Evolutionary conservation across 2,329 filamentous ascomycete genomes (phyloP), one percentile per base, ranked within the genome.

Genomic region (Penicillium sp.): DNA sequence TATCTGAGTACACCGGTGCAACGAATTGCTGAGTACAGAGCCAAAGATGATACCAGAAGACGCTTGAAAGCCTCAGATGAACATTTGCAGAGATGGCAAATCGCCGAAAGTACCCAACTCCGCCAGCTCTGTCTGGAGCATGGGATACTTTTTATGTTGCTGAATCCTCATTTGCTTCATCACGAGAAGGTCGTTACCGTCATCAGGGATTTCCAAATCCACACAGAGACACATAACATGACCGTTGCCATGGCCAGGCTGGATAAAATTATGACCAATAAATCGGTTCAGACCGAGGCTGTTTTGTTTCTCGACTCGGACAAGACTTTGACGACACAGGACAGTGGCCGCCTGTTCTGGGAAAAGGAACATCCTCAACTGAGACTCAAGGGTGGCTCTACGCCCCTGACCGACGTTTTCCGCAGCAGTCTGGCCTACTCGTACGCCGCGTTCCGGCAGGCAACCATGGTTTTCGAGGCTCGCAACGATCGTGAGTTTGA

Each of bases 251-350:
- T 66, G 18, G 48, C 31, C 0, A 56, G 33, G 11, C 51, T 81
- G 0, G 73, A 78, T 28, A 33, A 63, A 1, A 53, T 68, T 5
- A 16, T 80, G 9, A 28, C 47, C 8, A 14, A 30, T 3, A 38
- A 48, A 10, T n/a, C 35, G 13, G 53, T 45, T 7, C 38, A 58
- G 2, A 46, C 75, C 8, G 58, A 79, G 42, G 81, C 72, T 0
- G 65, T 81, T 44, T 46, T 86, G n/a, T 75, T 85, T 0, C 44
- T 87, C 2, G 84, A 87, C 55, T 83, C 68, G 0, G 83, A 87
- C 62, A 79, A 68, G 55, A 87, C 82, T 0, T 63, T 87, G 47
- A 65, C 75, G 10, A 50, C 75, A 1, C 56, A 74, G 11, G 83
- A 86, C 53, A 78, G 77, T 4, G 77, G 79, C 0, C 48, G 33